Conservation (phyloP, 306 rosid species). For the Cucurbita pepo region DNA sequence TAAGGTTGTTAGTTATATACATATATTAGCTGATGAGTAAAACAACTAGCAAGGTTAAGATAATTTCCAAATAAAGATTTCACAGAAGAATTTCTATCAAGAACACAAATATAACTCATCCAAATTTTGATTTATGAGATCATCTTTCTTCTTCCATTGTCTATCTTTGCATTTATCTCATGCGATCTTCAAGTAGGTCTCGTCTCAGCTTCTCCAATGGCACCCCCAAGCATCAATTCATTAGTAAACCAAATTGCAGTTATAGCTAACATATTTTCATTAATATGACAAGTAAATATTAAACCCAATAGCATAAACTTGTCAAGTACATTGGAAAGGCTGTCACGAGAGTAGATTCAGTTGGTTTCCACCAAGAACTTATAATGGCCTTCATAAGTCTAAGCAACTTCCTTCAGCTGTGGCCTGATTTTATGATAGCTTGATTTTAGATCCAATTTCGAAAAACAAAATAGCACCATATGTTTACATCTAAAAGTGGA, state of each 20-base stretch:
- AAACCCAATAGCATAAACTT: not conserved
- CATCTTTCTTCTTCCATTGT: not conserved
- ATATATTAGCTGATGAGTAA: not conserved
- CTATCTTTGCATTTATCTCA: not conserved
- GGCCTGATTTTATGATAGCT: not conserved
- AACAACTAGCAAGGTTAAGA: not conserved
- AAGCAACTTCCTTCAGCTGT: not conserved
- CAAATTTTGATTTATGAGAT: not conserved
- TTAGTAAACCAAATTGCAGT: not conserved
- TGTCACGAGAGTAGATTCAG: too few relatives aligned
- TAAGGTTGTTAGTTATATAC: not conserved
- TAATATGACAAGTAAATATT: not conserved
- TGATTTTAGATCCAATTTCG: not conserved
- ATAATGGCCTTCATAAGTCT: not conserved
- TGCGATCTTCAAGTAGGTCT: not conserved
- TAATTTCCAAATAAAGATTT: not conserved
- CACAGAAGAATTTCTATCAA: not conserved
- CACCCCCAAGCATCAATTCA: not conserved
- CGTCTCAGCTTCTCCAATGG: not conserved
- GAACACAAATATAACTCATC: not conserved
- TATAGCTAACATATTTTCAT: not conserved
- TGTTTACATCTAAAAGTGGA: not conserved
- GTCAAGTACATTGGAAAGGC: not conserved
- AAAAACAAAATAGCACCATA: not conserved
- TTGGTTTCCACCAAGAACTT: not conserved